Evolutionary conservation across 805 yeast species (phyloP).

Genomic region (Wickerhamomyces xylosicus): DNA sequence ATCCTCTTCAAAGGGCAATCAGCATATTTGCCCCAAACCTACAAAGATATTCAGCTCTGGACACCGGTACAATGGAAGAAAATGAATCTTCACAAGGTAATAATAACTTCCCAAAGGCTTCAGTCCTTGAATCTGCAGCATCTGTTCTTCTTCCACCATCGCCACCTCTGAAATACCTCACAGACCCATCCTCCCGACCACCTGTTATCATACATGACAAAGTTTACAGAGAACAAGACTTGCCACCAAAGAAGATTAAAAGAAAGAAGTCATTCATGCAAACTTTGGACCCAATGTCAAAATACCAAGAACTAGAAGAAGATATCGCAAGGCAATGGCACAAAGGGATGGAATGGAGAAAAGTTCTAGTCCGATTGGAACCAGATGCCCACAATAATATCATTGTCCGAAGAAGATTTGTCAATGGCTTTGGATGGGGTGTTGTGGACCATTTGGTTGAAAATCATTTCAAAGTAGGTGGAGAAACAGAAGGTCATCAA

Average conservation of each 20-base stretch:
- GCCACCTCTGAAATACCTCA: conserved; percentile 50
- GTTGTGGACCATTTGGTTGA: conserved; percentile 61
- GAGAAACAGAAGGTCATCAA: neutral
- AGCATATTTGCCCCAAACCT: conserved; percentile 29
- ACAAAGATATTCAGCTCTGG: conserved; percentile 9
- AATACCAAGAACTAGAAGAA: conserved; percentile 46
- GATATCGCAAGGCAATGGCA: conserved; percentile 64
- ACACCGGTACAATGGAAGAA: conserved; percentile 5
- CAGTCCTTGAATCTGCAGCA: conserved; percentile 61
- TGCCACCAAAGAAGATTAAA: conserved; percentile 24
- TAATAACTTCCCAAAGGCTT: conserved; percentile 45
- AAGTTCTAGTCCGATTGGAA: conserved; percentile 51
- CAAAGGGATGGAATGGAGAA: conserved; percentile 59
- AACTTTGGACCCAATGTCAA: conserved; percentile 23
- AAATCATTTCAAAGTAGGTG: conserved; percentile 38
- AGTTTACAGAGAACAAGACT: conserved; percentile 40
- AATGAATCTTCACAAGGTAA: neutral
- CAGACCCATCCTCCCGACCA: conserved; percentile 51
- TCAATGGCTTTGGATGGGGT: conserved; percentile 82
- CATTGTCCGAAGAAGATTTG: conserved; percentile 57
- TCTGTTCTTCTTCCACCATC: conserved; percentile 59
- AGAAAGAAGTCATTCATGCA: conserved; percentile 18
- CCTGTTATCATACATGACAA: conserved; percentile 60
- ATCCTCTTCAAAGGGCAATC: conserved; percentile 36
- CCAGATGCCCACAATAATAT: conserved; percentile 78